Evolutionary conservation across 768 basidiomycete genomes (phyloP).

Genomic region (Suillus decipiens): DNA sequence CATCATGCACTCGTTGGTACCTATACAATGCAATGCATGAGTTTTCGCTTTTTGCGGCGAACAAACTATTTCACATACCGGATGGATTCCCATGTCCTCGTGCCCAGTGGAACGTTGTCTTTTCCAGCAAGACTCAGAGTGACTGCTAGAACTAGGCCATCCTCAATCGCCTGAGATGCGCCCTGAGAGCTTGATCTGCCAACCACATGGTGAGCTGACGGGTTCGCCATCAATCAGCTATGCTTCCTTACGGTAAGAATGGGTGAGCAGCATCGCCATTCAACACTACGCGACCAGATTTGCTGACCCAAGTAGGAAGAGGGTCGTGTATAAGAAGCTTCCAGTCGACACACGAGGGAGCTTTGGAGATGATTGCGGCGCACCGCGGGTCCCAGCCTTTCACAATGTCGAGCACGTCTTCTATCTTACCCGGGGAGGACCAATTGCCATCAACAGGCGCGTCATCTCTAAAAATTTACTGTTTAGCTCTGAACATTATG

Average conservation of each 20-base stretch:
- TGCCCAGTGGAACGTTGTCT: slow-evolving; percentile 8
- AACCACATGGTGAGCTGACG: neutral
- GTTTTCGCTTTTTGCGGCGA: neutral
- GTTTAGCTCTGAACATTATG: neutral
- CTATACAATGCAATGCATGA: slow-evolving; percentile 11
- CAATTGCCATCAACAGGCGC: slow-evolving; percentile 23
- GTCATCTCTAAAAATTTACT: slow-evolving; percentile 16
- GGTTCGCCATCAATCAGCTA: neutral
- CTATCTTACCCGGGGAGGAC: slow-evolving; percentile 24
- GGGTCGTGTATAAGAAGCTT: slow-evolving; percentile 40
- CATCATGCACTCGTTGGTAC: slow-evolving; percentile 26
- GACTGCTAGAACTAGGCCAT: slow-evolving; percentile 37
- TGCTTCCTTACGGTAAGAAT: slow-evolving; percentile 29
- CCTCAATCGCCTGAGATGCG: slow-evolving; percentile 44
- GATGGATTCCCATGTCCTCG: slow-evolving; percentile 19
- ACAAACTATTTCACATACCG: slow-evolving; percentile 9
- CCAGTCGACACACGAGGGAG: slow-evolving; percentile 37
- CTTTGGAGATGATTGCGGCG: slow-evolving; percentile 24
- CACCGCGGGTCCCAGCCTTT: slow-evolving; percentile 29
- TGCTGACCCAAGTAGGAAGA: slow-evolving; percentile 39
- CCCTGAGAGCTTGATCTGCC: slow-evolving; percentile 31
- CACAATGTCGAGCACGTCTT: slow-evolving; percentile 24
- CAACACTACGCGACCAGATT: slow-evolving; percentile 22
- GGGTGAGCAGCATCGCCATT: slow-evolving; percentile 34
- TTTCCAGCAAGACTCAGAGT: slow-evolving; percentile 21